Evolutionary conservation across 2,329 filamentous ascomycete species (phyloP), one percentile per base, ranked within the genome.

Genomic region (Bretziella fagacearum): DNA sequence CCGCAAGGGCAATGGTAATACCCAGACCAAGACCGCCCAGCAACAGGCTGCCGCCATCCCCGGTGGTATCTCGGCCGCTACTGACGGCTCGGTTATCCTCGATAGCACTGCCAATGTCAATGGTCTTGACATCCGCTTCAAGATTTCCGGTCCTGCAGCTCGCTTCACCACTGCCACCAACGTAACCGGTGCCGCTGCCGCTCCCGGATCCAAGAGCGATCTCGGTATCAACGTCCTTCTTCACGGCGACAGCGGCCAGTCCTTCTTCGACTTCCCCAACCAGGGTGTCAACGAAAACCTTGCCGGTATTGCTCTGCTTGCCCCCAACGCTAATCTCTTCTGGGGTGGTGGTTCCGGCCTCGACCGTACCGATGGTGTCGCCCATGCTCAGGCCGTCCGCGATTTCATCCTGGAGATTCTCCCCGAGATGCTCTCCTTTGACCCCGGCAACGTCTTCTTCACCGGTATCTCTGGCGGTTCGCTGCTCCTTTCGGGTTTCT

Each of bases 161-260:
- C 65, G 69, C 46, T 76, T 77, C 59, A 67, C 69, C 3, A 55
- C 65, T 1, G 59, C 57, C 8, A 68, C 68, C 3, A 65, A 67
- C 32, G 66, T 75, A 1, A 55, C 62, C n/a, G 71, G 70, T 29
- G 70, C 55, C 6, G 50, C 57, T 18, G 60, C 57, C 44, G 51
- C 36, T 1, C 54, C 61, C 17, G 55, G 55, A 25, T 49, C 55
- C 18, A 53, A 53, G 0, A 65, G 66, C 4, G 52, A 59, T 5
- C 59, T 71, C 25, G 70, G 70, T 43, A 61, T 73, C 5, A 76
- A 76, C 53, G 67, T 77, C 11, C 65, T 77, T 29, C 64, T 77
- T 3, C 73, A 77, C 56, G 72, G 72, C 43, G 73, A 77, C 55
- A 72, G 73, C 35, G 73, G 73, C 5, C 68, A 73, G 54, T 72